Evolutionary conservation across 257 asterid species (phyloP).

Genomic region (Fraxinus americana): DNA sequence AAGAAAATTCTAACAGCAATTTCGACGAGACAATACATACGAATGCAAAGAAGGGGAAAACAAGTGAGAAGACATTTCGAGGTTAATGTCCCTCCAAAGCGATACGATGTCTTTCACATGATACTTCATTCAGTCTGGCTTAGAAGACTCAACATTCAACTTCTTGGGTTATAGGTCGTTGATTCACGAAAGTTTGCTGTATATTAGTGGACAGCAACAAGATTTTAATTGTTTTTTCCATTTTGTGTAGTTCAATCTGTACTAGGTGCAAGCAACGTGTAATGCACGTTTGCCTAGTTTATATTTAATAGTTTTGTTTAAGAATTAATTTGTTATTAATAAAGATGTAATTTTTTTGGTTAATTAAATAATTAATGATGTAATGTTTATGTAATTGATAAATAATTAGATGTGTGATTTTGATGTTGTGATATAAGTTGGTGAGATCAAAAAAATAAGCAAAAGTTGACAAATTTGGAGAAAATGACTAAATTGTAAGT

Average conservation of each 20-base stretch:
- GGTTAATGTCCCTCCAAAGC: conserved; percentile 62
- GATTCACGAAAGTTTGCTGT: background rate
- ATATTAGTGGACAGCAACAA: background rate
- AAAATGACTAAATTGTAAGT: no score
- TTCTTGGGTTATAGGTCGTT: conserved; percentile 20
- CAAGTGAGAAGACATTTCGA: conserved; percentile 68
- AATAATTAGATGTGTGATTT: no score
- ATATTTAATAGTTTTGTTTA: no score
- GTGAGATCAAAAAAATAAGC: no score
- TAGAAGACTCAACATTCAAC: conserved; percentile 60
- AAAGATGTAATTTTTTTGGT: no score
- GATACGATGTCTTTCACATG: conserved; percentile 74
- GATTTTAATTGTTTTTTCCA: background rate
- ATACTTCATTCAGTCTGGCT: conserved; percentile 79
- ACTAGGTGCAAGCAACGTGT: no score
- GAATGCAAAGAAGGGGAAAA: conserved; percentile 41
- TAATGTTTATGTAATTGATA: no score
- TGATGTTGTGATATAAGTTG: no score
- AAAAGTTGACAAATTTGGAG: no score
- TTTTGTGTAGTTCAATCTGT: background rate
- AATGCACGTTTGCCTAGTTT: no score
- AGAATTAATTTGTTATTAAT: no score
- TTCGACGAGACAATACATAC: conserved; percentile 37
- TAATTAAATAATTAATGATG: no score
- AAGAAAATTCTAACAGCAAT: conserved; percentile 37